phyloP scores from a whole-genome alignment of 164 flowering plant species.

The Cinnamomum chago region DNA sequence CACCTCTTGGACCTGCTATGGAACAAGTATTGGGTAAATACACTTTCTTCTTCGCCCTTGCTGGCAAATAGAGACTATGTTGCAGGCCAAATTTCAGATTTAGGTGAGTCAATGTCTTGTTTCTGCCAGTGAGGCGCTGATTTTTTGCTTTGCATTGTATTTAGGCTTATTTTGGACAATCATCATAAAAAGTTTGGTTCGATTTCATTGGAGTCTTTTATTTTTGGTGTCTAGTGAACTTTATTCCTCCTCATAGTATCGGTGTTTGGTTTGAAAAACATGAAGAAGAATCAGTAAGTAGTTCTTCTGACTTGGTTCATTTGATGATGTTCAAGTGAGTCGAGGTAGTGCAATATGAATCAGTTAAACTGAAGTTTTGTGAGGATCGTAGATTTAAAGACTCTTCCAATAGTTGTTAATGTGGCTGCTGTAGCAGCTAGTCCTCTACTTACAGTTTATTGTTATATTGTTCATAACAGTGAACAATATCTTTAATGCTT shows the following conservation, averaged over 20 bases:
- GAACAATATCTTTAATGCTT: too few species aligned
- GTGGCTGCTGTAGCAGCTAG: too few species aligned
- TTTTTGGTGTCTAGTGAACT: background rate
- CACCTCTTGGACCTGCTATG: slow-evolving; percentile 94
- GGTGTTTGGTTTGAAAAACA: background rate
- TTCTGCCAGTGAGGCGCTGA: background rate
- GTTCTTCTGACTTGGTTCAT: background rate
- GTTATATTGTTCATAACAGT: too few species aligned
- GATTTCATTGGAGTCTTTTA: background rate
- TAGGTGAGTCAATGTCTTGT: slow-evolving; percentile 49
- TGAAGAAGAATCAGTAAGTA: background rate
- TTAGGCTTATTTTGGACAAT: background rate
- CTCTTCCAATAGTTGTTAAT: too few species aligned
- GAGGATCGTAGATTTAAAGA: too few species aligned
- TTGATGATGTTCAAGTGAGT: background rate
- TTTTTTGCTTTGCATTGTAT: background rate
- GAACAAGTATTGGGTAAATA: slow-evolving; percentile 99
- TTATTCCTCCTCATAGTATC: background rate
- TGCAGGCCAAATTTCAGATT: slow-evolving; percentile 97
- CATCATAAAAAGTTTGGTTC: background rate
- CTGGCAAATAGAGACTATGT: slow-evolving; percentile 95
- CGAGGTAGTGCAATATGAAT: background rate
- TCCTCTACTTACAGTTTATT: too few species aligned
- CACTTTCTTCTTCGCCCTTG: slow-evolving; percentile 95
- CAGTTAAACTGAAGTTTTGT: background rate